Evolutionary conservation across 140 eudicot genomes (phyloP).

Genomic region (Stevia rebaudiana): DNA sequence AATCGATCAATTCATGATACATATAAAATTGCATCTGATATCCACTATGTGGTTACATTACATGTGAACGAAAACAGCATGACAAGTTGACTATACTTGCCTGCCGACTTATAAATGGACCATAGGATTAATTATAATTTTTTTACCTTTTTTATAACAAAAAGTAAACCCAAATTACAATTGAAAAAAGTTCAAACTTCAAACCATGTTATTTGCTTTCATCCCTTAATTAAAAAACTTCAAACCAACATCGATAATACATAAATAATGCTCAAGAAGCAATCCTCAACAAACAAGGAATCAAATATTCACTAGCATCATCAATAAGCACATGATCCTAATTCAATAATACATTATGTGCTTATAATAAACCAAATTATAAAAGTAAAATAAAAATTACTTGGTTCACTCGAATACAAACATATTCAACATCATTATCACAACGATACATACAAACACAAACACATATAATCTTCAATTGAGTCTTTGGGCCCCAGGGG

Average conservation of each 20-base stretch:
- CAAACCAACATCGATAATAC: slow-evolving; percentile 2
- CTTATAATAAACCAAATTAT: slow-evolving; percentile 6
- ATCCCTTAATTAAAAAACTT: not conserved
- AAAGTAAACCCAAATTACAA: not conserved
- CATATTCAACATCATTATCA: slow-evolving; percentile 18
- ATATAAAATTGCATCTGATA: not conserved
- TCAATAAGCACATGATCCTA: slow-evolving; percentile 19
- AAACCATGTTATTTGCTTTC: not conserved
- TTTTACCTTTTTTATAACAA: too few relatives aligned
- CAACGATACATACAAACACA: slow-evolving; percentile 20
- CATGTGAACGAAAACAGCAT: not conserved
- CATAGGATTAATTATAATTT: not conserved
- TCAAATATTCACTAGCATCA: slow-evolving; percentile 1
- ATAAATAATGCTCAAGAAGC: not conserved
- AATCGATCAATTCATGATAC: not conserved
- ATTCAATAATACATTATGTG: slow-evolving; percentile 21
- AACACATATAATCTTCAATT: slow-evolving; percentile 36
- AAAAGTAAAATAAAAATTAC: slow-evolving; percentile 7
- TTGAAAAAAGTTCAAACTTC: not conserved
- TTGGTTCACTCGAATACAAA: slow-evolving; percentile 25
- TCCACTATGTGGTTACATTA: slow-evolving; percentile 2
- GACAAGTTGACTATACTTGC: not conserved
- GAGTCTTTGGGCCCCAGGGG: slow-evolving; percentile 82
- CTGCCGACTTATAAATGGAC: not conserved
- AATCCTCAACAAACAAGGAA: slow-evolving; percentile 8